Base-by-base conservation (phyloP, 371 early-diverging fungal genomes). In the Mucor circinelloides region DNA sequence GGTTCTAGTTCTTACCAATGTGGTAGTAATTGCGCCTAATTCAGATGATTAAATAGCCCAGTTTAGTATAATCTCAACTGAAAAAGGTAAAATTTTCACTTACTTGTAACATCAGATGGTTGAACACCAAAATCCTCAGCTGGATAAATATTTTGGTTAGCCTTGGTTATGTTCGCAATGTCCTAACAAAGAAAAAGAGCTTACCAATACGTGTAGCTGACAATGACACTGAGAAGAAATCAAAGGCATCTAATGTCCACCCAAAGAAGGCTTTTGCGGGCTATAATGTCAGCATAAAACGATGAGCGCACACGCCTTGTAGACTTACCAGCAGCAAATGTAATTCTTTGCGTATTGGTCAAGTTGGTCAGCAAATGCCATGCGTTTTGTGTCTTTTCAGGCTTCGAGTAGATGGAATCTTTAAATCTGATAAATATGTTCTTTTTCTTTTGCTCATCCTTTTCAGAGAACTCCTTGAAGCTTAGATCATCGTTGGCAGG, bases 161-260 rank as follows among this genome's bases (percentile, higher is more conserved):
- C 36, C 23, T 50, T 50, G 25, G 50, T 50, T 50, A 23, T 3
- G 12, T 50, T 50, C 19, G 27, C 13, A n/a, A 64, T 15, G 13
- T 10, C 23, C 21, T 27, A 50, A 25, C 8, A 8, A 8, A 50
- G 21, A 19, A 48, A 7, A 19, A 17, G 12, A 32, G n/a, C 15
- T 72, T 73, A 81, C 81, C 81, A 23, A 82, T 82, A 34, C 73
- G 59, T 1, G 78, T 74, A 15, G 78, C 76, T 7, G 75, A 71
- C 36, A 90, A 75, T 3, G 86, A 76, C 3, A 90, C 86, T 30
- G 82, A 82, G 69, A 89, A 90, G 73, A 88, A 92, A 74, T 91
- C 92, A 68, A 89, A 85, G 10, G 90, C 87, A 75, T 92, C 91
- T n/a, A 90, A 70, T 25, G 87, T 80, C 91, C 92, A 92, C 12